Evolutionary conservation across 805 yeast species (phyloP).

Genomic region (Grigorovia yakushimaensis): DNA sequence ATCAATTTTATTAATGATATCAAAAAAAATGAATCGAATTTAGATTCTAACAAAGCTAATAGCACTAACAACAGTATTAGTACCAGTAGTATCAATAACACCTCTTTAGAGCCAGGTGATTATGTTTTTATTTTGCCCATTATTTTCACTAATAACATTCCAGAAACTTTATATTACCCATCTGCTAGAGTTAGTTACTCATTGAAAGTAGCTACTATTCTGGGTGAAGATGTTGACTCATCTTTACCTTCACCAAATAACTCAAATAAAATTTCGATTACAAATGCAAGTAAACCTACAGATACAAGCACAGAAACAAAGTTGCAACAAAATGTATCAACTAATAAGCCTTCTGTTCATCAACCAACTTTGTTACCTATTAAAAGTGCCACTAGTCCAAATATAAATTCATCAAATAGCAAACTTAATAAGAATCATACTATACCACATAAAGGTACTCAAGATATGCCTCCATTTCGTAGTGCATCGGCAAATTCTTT

Average conservation of each 20-base stretch:
- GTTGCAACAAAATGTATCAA: too few species aligned
- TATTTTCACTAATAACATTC: conserved; percentile 46
- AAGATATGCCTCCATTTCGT: neutral
- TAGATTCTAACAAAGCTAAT: too few species aligned
- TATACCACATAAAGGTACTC: neutral
- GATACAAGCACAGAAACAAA: too few species aligned
- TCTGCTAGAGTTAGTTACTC: conserved; percentile 23
- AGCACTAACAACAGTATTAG: too few species aligned
- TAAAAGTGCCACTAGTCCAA: neutral
- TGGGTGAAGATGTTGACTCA: conserved; percentile 1
- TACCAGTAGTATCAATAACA: neutral
- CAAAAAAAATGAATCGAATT: neutral
- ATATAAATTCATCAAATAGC: neutral
- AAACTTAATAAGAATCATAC: neutral
- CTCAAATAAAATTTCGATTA: neutral
- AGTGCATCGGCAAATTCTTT: neutral
- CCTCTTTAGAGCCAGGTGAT: conserved; percentile 45
- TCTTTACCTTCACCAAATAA: neutral
- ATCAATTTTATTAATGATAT: conserved; percentile 1
- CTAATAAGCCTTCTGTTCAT: too few species aligned
- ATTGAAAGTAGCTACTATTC: conserved; percentile 13
- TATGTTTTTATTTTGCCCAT: conserved; percentile 59
- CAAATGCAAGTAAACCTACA: too few species aligned
- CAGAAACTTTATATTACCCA: conserved; percentile 41
- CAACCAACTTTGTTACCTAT: neutral